A percentile compares a stretch with the other conserved stretches of the same genome.
Conservation (phyloP, 192 early-diverging fungal genomes). For the Chytriomyces confervae region DNA sequence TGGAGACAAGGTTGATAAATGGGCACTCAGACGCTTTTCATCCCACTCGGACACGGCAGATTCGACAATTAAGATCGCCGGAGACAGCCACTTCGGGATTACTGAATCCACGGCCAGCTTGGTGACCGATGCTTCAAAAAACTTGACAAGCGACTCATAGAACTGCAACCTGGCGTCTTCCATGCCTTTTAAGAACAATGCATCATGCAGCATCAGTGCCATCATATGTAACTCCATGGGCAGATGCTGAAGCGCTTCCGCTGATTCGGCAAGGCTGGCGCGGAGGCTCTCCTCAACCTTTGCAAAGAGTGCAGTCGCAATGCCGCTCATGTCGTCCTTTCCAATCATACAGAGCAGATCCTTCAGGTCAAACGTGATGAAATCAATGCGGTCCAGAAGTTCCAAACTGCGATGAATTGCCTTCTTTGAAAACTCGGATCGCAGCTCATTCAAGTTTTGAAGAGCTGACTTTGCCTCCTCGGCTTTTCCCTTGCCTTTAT, state of each 20-base stretch:
- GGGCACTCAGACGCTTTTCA: slow-evolving; percentile 49
- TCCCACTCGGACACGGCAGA: slow-evolving; percentile 65
- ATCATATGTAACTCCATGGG: slow-evolving; percentile 59
- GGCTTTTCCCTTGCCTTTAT: slow-evolving; percentile 61
- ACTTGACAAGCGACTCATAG: slow-evolving; percentile 5
- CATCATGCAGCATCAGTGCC: slow-evolving; percentile 67
- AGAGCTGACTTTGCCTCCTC: slow-evolving; percentile 29
- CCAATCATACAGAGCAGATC: slow-evolving; percentile 66
- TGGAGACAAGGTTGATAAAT: neutral
- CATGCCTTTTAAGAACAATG: slow-evolving; percentile 52
- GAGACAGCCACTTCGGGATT: slow-evolving; percentile 29
- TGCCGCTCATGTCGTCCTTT: slow-evolving; percentile 50
- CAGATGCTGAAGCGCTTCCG: neutral
- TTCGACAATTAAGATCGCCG: slow-evolving; percentile 66
- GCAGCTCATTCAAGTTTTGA: slow-evolving; percentile 40
- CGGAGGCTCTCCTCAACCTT: slow-evolving; percentile 9
- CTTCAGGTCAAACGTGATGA: slow-evolving; percentile 69
- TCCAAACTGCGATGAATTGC: slow-evolving; percentile 42
- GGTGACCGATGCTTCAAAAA: slow-evolving; percentile 1
- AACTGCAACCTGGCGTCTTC: slow-evolving; percentile 28
- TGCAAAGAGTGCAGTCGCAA: slow-evolving; percentile 37
- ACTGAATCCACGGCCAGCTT: neutral
- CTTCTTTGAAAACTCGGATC: slow-evolving; percentile 51
- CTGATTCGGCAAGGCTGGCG: neutral
- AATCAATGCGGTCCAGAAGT: slow-evolving; percentile 61